A percentile compares a stretch with the other conserved stretches of the same genome.
phyloP scores from a whole-genome alignment of 148 eudicot species.

The Salicornia ramosissima region DNA sequence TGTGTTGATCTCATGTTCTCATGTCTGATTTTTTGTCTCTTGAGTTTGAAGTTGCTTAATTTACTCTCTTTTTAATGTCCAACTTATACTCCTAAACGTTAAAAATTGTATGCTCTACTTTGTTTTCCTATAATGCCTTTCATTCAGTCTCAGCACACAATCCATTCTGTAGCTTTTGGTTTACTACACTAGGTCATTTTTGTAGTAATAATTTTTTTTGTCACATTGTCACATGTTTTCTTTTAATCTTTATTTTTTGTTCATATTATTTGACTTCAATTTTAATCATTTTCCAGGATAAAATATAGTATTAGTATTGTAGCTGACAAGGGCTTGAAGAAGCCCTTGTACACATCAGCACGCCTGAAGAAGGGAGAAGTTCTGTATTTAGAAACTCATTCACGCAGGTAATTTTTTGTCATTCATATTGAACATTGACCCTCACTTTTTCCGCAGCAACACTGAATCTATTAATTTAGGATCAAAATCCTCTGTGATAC shows the following conservation, averaged over 20 bases:
- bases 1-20: neutral
- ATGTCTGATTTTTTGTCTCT: neutral
- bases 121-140: neutral
- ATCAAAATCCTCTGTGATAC: too few species aligned
- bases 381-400: slow-evolving; percentile 85
- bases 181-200: neutral
- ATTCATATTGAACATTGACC: neutral
- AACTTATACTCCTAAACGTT: neutral
- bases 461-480: neutral
- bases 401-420: slow-evolving; percentile 52
- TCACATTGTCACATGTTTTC: neutral
- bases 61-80: neutral
- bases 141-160: neutral
- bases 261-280: neutral
- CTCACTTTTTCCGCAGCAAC: neutral
- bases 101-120: neutral
- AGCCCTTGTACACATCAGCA: slow-evolving; percentile 82
- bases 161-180: neutral
- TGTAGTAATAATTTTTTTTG: neutral
- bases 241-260: neutral
- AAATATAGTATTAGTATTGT: slow-evolving; percentile 87
- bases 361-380: slow-evolving; percentile 98
- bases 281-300: slow-evolving; percentile 46
- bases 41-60: neutral
- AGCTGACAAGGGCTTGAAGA: slow-evolving; percentile 96